Evolutionary conservation across 805 yeast species (phyloP).

Genomic region (Spathaspora arborariae): DNA sequence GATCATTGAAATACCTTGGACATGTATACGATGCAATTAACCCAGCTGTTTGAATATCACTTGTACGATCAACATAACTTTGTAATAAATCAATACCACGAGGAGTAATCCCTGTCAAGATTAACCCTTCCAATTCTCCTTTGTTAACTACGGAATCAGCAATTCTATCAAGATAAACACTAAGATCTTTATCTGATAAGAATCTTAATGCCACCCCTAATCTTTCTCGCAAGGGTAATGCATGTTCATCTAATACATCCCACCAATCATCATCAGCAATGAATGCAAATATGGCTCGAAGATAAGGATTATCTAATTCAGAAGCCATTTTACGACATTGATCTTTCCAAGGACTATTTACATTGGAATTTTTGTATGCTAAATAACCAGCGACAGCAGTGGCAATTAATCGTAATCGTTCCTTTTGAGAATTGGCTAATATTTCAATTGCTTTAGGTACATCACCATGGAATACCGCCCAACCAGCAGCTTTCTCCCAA

Average conservation of each 20-base stretch:
- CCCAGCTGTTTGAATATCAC: constrained; percentile 91
- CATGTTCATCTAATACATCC: constrained; percentile 87
- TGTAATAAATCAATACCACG: constrained; percentile 77
- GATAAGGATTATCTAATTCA: constrained; percentile 85
- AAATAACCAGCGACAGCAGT: constrained; percentile 92
- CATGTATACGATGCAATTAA: constrained; percentile 75
- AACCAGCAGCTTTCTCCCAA: constrained; percentile 90
- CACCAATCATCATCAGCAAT: constrained; percentile 95
- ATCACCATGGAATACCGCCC: constrained; percentile 95
- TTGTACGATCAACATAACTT: constrained; percentile 80
- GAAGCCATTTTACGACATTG: constrained; percentile 85
- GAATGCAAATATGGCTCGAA: constrained; percentile 88
- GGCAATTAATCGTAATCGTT: constrained; percentile 72
- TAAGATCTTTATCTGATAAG: constrained; percentile 73
- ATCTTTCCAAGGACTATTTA: constrained; percentile 84
- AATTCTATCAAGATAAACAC: constrained; percentile 64
- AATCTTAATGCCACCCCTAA: constrained; percentile 88
- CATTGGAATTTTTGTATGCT: constrained; percentile 54
- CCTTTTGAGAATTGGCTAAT: constrained; percentile 69
- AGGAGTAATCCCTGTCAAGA: constrained; percentile 89
- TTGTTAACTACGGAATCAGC: constrained; percentile 65
- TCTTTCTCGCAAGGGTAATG: constrained; percentile 83
- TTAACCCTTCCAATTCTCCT: constrained; percentile 90
- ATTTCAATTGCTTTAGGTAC: constrained; percentile 76
- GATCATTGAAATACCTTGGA: constrained; percentile 77